Percentiles rank a stretch among this genome's conserved stretches.
Evolutionary conservation across 1,284 basidiomycete species (phyloP).

Genomic region (Ganoderma lingzhi): DNA sequence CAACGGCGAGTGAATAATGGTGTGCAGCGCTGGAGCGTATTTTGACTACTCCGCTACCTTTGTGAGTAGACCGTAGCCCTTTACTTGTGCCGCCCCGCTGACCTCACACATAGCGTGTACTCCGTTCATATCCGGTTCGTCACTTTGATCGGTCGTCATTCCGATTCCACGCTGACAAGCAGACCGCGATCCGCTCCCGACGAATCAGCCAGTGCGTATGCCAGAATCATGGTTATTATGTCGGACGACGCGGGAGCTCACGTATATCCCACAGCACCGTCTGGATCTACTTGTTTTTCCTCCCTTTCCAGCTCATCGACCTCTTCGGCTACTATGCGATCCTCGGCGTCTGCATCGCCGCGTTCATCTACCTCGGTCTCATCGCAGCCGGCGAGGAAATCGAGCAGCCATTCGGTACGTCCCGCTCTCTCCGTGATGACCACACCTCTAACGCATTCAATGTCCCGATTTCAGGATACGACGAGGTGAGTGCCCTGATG

Average conservation of each 20-base stretch:
- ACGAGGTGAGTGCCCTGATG: constrained; percentile 50
- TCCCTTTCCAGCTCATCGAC: constrained; percentile 70
- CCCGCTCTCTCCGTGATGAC: background rate
- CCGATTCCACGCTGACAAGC: background rate
- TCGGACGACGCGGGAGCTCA: background rate
- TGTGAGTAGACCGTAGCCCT: constrained; percentile 50
- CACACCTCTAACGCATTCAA: background rate
- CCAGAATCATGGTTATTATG: constrained; percentile 1
- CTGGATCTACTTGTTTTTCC: constrained; percentile 73
- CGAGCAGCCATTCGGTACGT: constrained; percentile 71
- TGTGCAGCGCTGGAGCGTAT: constrained; percentile 60
- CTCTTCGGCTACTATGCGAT: constrained; percentile 68
- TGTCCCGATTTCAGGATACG: constrained; percentile 51
- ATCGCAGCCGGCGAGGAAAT: constrained; percentile 73
- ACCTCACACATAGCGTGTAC: constrained; percentile 53
- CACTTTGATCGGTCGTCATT: background rate
- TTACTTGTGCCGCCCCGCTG: constrained; percentile 11
- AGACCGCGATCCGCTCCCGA: background rate
- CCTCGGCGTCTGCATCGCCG: constrained; percentile 63
- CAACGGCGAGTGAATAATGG: constrained; percentile 1
- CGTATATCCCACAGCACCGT: constrained; percentile 54
- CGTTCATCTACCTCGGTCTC: constrained; percentile 75
- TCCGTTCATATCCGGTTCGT: constrained; percentile 63
- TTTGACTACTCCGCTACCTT: constrained; percentile 69
- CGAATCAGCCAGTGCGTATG: constrained; percentile 43